A percentile compares a stretch with the other conserved stretches of the same genome.
Conservation (phyloP, 345 rosid genomes). For the Eucalyptus curtisii region DNA sequence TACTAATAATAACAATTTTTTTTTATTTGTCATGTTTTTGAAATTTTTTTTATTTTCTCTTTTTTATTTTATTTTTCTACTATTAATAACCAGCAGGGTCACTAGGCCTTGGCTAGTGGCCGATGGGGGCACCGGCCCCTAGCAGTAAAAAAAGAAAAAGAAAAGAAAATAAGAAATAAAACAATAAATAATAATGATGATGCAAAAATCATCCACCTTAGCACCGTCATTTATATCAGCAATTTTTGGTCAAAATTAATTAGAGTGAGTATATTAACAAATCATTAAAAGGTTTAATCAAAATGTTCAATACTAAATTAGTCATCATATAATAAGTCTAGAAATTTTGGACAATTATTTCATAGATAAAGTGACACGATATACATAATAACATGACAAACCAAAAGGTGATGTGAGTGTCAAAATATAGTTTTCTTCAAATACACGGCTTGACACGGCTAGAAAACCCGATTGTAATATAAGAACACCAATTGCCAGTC, state of each 20-base stretch:
- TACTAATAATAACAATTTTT: accelerated
- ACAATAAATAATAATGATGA: too few species aligned
- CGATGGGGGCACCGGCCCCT: accelerated
- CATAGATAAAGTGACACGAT: too few species aligned
- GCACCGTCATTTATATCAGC: accelerated
- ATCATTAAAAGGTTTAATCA: accelerated
- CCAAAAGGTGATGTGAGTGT: neutral
- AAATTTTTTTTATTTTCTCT: too few species aligned
- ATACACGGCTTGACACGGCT: neutral
- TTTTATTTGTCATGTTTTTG: too few species aligned
- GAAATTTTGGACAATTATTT: too few species aligned
- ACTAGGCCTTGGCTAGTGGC: neutral
- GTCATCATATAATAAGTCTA: accelerated
- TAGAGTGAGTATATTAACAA: accelerated
- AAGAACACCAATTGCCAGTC: neutral
- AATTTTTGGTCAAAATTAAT: accelerated
- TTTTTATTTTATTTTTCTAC: too few species aligned
- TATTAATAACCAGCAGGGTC: accelerated
- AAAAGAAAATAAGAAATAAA: too few species aligned
- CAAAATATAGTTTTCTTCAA: neutral
- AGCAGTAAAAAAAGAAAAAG: accelerated
- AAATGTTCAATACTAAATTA: too few species aligned
- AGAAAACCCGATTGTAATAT: neutral
- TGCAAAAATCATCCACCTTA: accelerated
- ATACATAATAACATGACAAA: neutral